Percentiles rank a stretch among this genome's conserved stretches.
Conservation (phyloP, 768 basidiomycete species). For the Podaxis sp. region DNA sequence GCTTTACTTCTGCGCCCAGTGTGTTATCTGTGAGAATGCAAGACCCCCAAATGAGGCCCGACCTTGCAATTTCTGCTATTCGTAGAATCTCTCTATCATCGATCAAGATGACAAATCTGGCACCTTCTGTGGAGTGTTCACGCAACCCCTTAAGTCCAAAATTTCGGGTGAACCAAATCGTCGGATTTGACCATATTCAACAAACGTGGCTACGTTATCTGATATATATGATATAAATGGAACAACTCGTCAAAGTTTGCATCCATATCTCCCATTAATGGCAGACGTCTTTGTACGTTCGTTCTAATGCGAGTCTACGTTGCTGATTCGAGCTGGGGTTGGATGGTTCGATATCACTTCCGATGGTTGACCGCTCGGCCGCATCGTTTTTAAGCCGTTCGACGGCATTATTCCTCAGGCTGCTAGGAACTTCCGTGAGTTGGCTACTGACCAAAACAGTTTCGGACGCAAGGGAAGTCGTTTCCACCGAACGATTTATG, state of each 20-base stretch:
- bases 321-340: neutral
- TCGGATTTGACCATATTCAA: neutral
- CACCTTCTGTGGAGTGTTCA: neutral
- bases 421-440: conserved; percentile 82
- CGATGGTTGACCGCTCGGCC: conserved; percentile 34
- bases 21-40: too few species aligned
- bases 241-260: neutral
- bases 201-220: neutral
- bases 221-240: neutral
- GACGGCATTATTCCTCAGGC: conserved; percentile 76
- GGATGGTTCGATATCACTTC: conserved; percentile 64
- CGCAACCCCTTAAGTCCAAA: neutral
- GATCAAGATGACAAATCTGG: neutral
- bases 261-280: neutral
- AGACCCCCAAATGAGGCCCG: too few species aligned
- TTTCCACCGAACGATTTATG: conserved; percentile 92
- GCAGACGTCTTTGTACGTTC: conserved; percentile 9
- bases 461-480: conserved; percentile 64
- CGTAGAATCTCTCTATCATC: neutral
- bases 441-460: conserved; percentile 70
- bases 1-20: too few species aligned
- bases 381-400: conserved; percentile 81
- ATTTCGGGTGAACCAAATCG: neutral
- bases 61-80: neutral
- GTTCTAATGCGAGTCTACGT: neutral